These are phyloP conservation scores for Hsuehochloa calcarea DNA, from an alignment of 176 grass and related monocot species.

Conservation along the genomic window DNA sequence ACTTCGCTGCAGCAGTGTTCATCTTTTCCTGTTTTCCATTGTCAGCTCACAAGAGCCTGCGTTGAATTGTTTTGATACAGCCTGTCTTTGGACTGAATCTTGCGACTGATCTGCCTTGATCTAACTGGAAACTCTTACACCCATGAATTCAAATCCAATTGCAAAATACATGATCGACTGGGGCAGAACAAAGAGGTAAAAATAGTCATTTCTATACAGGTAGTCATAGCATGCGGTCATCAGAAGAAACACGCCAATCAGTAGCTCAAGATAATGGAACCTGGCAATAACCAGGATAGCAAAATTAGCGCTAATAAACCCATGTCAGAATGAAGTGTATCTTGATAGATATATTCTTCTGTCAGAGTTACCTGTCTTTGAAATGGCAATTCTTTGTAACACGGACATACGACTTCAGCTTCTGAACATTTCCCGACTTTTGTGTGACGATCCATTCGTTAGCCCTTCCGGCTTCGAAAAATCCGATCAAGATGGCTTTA, in stretches of 20 bases:
- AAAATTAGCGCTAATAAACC: background rate
- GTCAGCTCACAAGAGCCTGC: background rate
- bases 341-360: background rate
- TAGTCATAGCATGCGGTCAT: constrained; percentile 48
- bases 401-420: constrained; percentile 31
- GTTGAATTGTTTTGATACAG: background rate
- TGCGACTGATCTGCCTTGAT: background rate
- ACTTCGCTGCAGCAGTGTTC: background rate
- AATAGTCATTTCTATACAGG: constrained; percentile 41
- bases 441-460: constrained; percentile 90
- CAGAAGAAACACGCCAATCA: constrained; percentile 39
- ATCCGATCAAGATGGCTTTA: constrained; percentile 64
- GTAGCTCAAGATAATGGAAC: constrained; percentile 52
- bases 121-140: constrained; percentile 34
- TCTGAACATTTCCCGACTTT: constrained; percentile 54
- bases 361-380: constrained; percentile 48
- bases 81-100: background rate
- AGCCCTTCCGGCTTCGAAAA: constrained; percentile 57
- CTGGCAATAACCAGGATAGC: constrained; percentile 5
- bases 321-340: background rate
- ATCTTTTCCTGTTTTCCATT: background rate
- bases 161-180: constrained; percentile 60
- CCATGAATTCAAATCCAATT: constrained; percentile 58
- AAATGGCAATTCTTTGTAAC: background rate
- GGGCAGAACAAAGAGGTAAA: constrained; percentile 60